A percentile compares a stretch with the other conserved stretches of the same genome.
phyloP scores from a whole-genome alignment of 345 rosid genomes.

The Camelina hispida region DNA sequence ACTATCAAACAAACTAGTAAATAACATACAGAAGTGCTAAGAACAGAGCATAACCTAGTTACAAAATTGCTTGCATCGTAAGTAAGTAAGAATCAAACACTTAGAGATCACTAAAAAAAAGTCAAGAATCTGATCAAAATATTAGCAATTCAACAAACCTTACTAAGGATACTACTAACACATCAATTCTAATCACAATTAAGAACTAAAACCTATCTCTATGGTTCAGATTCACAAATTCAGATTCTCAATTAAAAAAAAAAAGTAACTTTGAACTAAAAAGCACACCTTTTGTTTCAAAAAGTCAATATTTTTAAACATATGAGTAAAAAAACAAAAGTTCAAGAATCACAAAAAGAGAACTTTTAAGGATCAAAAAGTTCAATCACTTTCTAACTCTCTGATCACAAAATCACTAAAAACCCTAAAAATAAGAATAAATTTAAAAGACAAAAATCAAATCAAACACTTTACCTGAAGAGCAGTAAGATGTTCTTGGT shows the following conservation, averaged over 20 bases:
- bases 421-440: conserved; percentile 19
- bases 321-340: conserved; percentile 8
- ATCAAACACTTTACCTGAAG: conserved; percentile 57
- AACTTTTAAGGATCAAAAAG: conserved; percentile 12
- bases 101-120: background rate
- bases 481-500: conserved; percentile 52
- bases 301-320: no score
- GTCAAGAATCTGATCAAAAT: background rate
- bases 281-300: background rate
- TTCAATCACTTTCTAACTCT: conserved; percentile 2
- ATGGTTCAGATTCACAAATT: background rate
- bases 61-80: background rate
- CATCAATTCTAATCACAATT: background rate
- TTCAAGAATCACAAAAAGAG: background rate
- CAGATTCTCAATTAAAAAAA: background rate
- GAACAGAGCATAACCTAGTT: conserved; percentile 2
- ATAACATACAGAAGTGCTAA: background rate
- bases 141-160: background rate
- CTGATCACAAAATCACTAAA: conserved; percentile 5
- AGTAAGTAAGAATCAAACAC: background rate
- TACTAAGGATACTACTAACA: background rate
- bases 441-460: background rate
- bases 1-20: background rate
- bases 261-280: conserved; percentile 13
- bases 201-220: background rate